Base-by-base conservation (phyloP, 257 asterid species). In the Nicotiana knightiana region DNA sequence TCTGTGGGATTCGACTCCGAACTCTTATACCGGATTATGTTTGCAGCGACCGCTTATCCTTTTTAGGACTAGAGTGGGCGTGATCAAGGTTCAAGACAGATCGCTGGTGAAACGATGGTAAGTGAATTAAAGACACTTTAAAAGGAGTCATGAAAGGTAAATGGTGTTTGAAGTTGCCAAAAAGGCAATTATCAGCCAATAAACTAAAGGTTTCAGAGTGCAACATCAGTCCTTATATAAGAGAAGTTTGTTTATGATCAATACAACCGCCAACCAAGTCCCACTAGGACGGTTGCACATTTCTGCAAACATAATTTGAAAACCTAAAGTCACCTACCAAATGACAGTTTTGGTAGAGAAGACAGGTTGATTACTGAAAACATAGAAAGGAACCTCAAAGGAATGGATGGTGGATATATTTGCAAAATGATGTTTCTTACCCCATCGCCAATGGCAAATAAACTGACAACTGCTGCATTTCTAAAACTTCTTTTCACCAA, bases 361-460 rank as follows among this genome's bases (percentile, higher is more conserved):
- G 79, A 48, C 8, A 73, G 43, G 12, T 48, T 4, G 26, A 48
- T 48, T 37, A 24, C 63, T 26, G 62, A 46, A 59, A 21, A 46
- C 21, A 71, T 33, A 71, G 37, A 26, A 73, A 73, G n/a, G 43
- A 73, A 48, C 26, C 63, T 15, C 62, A 2, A 11, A 51, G 26
- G 79, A 43, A 46, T 1, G 1, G 55, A 73, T 26, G 39, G 43
- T 48, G 61, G 8, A 48, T 33, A 73, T 73, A 79, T 51, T 80
- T 46, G 77, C 32, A 48, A 53, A 58, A 35, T 65, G 84, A 66
- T 77, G 75, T 35, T 79, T 35, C 97, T 90, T 90, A 95, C 98
- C 97, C 94, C 97, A 88, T 95, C 98, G 55, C 98, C 98, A 76
- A 95, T 85, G 84, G 97, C 88, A 53, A 95, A 95, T 80, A 91